Evolutionary conservation across 441 rosid genomes (phyloP), one percentile per base, ranked within the genome.

Genomic region (Cnidoscolus chayamansa): DNA sequence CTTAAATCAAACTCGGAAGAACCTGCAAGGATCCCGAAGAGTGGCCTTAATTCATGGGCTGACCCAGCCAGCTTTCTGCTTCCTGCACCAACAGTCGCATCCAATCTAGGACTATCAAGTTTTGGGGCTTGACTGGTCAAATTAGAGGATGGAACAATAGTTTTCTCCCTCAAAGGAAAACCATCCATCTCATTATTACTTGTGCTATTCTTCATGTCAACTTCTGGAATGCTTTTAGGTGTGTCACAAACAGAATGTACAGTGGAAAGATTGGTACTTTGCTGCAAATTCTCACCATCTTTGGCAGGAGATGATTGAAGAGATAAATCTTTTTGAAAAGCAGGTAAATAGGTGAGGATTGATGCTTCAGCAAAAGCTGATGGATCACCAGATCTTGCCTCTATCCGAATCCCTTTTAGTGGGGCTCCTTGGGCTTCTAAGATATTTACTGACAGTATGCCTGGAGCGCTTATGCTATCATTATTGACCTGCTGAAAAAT

Each of bases 281-380:
- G 87, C 79, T 86, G 92, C 43, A 77, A 75, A 62, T 85, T 87
- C 53, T 77, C 82, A 60, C 81, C 75, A 75, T 84, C 75, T 81
- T 88, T 86, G 30, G 80, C 73, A 43, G 90, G 85, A 59, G 92
- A 88, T 10, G 89, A 86, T 81, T 79, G 78, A 76, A 85, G 84
- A 73, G 87, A 81, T 66, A 84, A 76, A 65, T 86, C 89, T 72
- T 89, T 85, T 63, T 25, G 84, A 31, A 77, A 72, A 80, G 87
- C 87, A 20, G 98, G 88, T 66, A 95, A 82, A 79, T 97, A 93
- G 60, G 99, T 96, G 79, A 96, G 82, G 80, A 93, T 92, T 35
- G 98, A 90, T 65, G 97, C 98, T 63, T 94, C 97, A 47, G 93
- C 87, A 83, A 82, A 88, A 81, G 91, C 92, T 58, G 97, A 91